phyloP scores from a whole-genome alignment of 2,329 filamentous ascomycete genomes.

The Drechslerella coelobrocha region DNA sequence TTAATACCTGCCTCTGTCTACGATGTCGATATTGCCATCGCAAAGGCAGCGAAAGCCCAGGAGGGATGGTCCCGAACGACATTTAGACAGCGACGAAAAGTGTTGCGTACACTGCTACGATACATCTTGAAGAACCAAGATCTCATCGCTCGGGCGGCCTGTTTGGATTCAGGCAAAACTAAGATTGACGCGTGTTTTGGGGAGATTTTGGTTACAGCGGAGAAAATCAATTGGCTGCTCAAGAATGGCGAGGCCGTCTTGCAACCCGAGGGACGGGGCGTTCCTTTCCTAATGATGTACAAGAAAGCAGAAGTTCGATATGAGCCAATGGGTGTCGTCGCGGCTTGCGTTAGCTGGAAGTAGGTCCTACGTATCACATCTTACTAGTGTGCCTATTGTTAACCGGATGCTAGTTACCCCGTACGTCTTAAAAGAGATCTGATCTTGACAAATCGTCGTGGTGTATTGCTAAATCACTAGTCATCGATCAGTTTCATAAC shows the following conservation, averaged over 20 bases:
- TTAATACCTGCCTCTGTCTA: slow-evolving; percentile 77
- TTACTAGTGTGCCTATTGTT: slow-evolving; percentile 13
- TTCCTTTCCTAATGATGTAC: slow-evolving; percentile 77
- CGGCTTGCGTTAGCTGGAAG: slow-evolving; percentile 95
- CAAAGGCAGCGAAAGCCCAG: slow-evolving; percentile 77
- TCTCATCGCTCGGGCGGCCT: slow-evolving; percentile 81
- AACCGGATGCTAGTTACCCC: slow-evolving; percentile 58
- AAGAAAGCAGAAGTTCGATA: slow-evolving; percentile 90
- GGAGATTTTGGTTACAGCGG: slow-evolving; percentile 89
- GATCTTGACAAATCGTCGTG: background rate
- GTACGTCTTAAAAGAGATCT: slow-evolving; percentile 54
- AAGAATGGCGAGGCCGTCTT: slow-evolving; percentile 85
- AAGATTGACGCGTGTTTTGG: slow-evolving; percentile 92
- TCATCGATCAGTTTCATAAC: slow-evolving; percentile 78
- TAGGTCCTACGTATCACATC: slow-evolving; percentile 61
- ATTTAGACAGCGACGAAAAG: slow-evolving; percentile 76
- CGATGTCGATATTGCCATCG: slow-evolving; percentile 79
- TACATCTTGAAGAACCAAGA: slow-evolving; percentile 89
- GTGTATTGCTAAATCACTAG: background rate
- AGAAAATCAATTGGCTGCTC: slow-evolving; percentile 95
- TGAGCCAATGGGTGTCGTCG: slow-evolving; percentile 90
- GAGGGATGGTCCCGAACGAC: slow-evolving; percentile 76
- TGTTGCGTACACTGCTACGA: slow-evolving; percentile 79
- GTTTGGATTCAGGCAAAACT: slow-evolving; percentile 93
- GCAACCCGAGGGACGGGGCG: slow-evolving; percentile 68